phyloP scores from a whole-genome alignment of 352 stramenopile species.

The Pythium coloratum region DNA sequence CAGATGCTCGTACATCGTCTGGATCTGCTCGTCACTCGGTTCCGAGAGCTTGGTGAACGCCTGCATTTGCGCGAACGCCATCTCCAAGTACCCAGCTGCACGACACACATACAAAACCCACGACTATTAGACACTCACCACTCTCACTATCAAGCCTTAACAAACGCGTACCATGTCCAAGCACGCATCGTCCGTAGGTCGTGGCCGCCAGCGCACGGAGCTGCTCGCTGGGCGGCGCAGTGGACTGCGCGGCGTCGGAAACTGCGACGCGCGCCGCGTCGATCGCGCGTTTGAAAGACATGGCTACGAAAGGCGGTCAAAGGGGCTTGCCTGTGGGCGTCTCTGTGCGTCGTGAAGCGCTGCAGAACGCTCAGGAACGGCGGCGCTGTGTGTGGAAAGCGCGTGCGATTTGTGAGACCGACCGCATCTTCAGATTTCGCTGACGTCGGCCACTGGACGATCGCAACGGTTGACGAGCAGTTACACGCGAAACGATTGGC shows the following conservation, averaged over 20 bases:
- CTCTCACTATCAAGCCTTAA: background rate
- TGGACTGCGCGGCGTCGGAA: background rate
- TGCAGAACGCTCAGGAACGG: slow-evolving; percentile 8
- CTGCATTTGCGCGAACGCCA: slow-evolving; percentile 45
- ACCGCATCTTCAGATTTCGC: slow-evolving; percentile 3
- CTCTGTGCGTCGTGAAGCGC: background rate
- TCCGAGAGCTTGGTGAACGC: slow-evolving; percentile 37
- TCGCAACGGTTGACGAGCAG: slow-evolving; percentile 26
- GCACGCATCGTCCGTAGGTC: slow-evolving; percentile 70
- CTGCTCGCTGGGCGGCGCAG: slow-evolving; percentile 8
- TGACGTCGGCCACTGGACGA: slow-evolving; percentile 15
- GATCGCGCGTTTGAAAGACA: slow-evolving; percentile 24
- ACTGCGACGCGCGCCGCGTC: slow-evolving; percentile 15
- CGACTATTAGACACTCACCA: slow-evolving; percentile 4
- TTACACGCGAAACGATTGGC: slow-evolving; percentile 22
- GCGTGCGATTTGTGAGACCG: background rate
- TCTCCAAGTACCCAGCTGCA: slow-evolving; percentile 68
- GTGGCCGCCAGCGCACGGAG: slow-evolving; percentile 31
- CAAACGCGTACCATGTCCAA: slow-evolving; percentile 56
- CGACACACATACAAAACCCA: background rate
- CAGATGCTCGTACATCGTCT: slow-evolving; percentile 46
- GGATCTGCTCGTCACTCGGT: slow-evolving; percentile 33
- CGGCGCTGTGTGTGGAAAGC: too few species aligned
- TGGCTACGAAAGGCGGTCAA: background rate
- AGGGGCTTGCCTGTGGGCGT: background rate